phyloP scores from a whole-genome alignment of 441 rosid genomes.

The Codiaeum variegatum region DNA sequence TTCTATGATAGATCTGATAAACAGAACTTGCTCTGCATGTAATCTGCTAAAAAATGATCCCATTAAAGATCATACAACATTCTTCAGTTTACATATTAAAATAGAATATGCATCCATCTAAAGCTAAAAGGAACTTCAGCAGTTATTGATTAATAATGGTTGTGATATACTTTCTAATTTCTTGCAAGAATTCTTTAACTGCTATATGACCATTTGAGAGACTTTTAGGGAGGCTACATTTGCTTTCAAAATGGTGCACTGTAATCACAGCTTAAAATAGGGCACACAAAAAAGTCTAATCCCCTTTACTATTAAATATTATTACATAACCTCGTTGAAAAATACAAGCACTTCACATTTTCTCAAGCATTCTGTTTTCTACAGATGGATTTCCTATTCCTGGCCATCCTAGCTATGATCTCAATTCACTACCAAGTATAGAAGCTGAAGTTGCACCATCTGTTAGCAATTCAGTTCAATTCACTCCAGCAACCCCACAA shows the following conservation, averaged over 20 bases:
- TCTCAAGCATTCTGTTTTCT: slow-evolving; percentile 10
- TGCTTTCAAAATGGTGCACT: background rate
- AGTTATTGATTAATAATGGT: too few species aligned
- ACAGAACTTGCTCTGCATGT: too few species aligned
- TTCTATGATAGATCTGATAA: too few species aligned
- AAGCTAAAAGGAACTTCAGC: too few species aligned
- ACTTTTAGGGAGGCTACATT: background rate
- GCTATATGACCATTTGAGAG: background rate
- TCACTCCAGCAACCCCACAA: slow-evolving; percentile 36
- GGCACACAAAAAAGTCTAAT: background rate
- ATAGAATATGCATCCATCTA: background rate
- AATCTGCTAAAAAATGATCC: too few species aligned
- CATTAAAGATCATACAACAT: too few species aligned
- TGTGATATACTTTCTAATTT: too few species aligned
- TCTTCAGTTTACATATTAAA: background rate
- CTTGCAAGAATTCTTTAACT: background rate
- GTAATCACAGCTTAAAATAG: too few species aligned
- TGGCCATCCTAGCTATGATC: slow-evolving; percentile 35
- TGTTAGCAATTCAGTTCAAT: slow-evolving; percentile 29
- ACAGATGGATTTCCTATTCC: slow-evolving; percentile 53
- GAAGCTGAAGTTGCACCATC: slow-evolving; percentile 38
- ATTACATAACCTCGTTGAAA: slow-evolving; percentile 4
- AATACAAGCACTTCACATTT: background rate
- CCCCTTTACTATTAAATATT: background rate
- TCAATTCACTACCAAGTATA: slow-evolving; percentile 43